These are phyloP conservation scores for Candida pseudocylindracea DNA, from an alignment of 1,139 yeast genomes.

Conservation along the genomic window DNA sequence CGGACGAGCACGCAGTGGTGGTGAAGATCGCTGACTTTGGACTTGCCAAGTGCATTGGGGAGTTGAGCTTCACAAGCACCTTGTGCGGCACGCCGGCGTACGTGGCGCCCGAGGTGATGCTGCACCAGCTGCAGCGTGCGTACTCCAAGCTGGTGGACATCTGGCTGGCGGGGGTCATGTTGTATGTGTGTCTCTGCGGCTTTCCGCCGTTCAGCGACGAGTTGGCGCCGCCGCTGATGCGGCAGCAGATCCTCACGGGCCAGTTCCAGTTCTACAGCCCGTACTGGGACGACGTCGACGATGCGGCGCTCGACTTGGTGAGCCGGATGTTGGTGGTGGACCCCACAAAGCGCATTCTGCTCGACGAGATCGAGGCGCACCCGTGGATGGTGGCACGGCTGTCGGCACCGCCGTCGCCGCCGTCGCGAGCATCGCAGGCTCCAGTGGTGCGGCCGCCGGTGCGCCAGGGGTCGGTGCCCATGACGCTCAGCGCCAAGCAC, in stretches of 20 bases:
- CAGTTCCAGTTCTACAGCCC: slow-evolving; percentile 60
- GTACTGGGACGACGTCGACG: slow-evolving; percentile 54
- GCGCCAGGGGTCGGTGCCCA: neutral
- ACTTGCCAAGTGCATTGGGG: slow-evolving; percentile 11
- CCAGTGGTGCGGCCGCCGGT: neutral
- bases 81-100: slow-evolving; percentile 11
- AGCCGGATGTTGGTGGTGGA: slow-evolving; percentile 36
- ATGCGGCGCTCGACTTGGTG: slow-evolving; percentile 41
- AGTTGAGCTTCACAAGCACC: slow-evolving; percentile 9
- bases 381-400: slow-evolving; percentile 36
- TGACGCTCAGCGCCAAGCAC: neutral
- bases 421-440: too few species aligned
- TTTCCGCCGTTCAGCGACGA: slow-evolving; percentile 77
- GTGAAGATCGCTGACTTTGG: slow-evolving; percentile 58
- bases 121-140: slow-evolving; percentile 14
- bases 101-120: slow-evolving; percentile 52
- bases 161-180: slow-evolving; percentile 63
- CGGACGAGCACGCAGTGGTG: slow-evolving; percentile 31
- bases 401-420: too few species aligned
- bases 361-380: slow-evolving; percentile 55
- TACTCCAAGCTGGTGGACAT: slow-evolving; percentile 54
- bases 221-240: slow-evolving; percentile 57
- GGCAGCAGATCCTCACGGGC: slow-evolving; percentile 46
- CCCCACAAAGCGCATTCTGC: slow-evolving; percentile 30
- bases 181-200: slow-evolving; percentile 63